Base-by-base conservation (phyloP, 768 basidiomycete species). In the Kwoniella sp. region DNA sequence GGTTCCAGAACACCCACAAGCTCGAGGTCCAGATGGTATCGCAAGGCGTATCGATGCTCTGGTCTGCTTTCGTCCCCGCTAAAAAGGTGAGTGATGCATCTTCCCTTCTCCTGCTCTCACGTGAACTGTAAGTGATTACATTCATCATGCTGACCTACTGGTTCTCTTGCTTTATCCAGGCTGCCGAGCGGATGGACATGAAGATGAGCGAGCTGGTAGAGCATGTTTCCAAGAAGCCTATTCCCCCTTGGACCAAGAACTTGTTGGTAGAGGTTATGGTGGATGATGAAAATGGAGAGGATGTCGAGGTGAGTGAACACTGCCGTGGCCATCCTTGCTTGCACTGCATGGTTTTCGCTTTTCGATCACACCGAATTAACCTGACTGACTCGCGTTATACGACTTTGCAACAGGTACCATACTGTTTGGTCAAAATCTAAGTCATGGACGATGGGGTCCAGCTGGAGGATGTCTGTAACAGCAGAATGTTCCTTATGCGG, bases 41-140 rank as follows among this genome's bases (percentile, higher is more conserved):
- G 74, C 90, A 92, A 79, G 95, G 93, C 46, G 94, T 97, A 33
- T 93, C 92, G 76, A 95, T 98, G 94, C 83, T 98, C 30, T 98
- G 94, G 92, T 93, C 91, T 65, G 88, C 90, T 33, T 99, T 95
- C 80, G 85, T 91, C 56, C 89, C 88, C 58, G 90, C 88, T 83
- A 91, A 91, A 83, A 98, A 98, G 89, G 94, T 90, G 46, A 30
- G 84, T 77, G n/a, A n/a, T n/a, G n/a, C n/a, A n/a, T n/a, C n/a
- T n/a, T n/a, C n/a, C n/a, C n/a, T n/a, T n/a, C n/a, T n/a, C n/a
- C n/a, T n/a, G n/a, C n/a, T 15, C 40, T 19, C 40, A 49, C 29
- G 9, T 25, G 5, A 19, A 33, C 33, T 33, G 33, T 33, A 13
- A n/a, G n/a, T n/a, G n/a, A n/a, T n/a, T n/a, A n/a, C n/a, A n/a